phyloP scores from a whole-genome alignment of 2,329 filamentous ascomycete species.

The Pseudophaeomoniella oleicola region DNA sequence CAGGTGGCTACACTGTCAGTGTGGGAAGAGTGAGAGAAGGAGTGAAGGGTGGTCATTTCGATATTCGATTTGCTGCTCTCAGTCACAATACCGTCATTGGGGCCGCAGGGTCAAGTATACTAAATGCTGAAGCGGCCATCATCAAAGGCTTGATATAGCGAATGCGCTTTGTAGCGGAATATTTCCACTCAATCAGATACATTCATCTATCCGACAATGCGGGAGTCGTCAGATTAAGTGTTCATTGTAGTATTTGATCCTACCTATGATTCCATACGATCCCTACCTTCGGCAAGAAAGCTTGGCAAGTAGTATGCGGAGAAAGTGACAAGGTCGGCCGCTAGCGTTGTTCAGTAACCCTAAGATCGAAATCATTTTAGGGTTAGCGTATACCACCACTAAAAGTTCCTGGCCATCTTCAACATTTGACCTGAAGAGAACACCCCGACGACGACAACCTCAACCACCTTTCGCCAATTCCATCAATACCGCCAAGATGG shows the following conservation, averaged over 20 bases:
- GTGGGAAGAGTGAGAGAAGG: conserved; percentile 80
- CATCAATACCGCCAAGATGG: conserved; percentile 29
- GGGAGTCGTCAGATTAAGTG: too few species aligned
- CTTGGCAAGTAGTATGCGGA: too few species aligned
- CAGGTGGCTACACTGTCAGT: conserved; percentile 76
- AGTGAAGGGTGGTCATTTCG: conserved; percentile 67
- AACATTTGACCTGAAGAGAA: background rate
- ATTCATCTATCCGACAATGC: too few species aligned
- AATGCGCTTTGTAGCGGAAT: too few species aligned
- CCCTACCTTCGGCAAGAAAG: too few species aligned
- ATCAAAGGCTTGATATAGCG: conserved; percentile 70
- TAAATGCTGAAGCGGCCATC: conserved; percentile 86
- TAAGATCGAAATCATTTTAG: background rate
- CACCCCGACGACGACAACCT: background rate
- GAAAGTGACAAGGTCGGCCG: background rate
- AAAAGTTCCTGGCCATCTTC: background rate
- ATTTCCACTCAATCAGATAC: too few species aligned
- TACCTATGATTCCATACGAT: too few species aligned
- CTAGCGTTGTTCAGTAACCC: background rate
- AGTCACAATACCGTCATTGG: conserved; percentile 91
- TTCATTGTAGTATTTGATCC: too few species aligned
- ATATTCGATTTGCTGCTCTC: conserved; percentile 85
- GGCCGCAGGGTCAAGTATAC: conserved; percentile 85
- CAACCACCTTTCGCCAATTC: background rate
- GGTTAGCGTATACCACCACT: background rate